These are phyloP conservation scores for Malus fusca DNA, from an alignment of 306 rosid species.

Conservation along the genomic window DNA sequence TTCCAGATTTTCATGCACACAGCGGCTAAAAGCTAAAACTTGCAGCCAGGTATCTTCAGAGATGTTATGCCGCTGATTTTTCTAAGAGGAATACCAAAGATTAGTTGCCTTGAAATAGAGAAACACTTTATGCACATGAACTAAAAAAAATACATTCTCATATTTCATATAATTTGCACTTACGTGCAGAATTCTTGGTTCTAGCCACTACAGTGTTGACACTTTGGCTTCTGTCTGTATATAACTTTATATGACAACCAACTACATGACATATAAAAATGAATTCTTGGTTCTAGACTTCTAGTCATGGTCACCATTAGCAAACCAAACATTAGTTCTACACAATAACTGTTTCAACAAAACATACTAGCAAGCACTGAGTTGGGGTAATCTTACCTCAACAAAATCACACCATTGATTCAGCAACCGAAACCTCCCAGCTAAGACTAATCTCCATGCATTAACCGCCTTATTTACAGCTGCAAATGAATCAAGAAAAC, in stretches of 20 bases:
- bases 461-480: conserved; percentile 72
- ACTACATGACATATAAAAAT: not conserved
- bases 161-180: not conserved
- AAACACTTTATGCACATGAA: not conserved
- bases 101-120: conserved; percentile 21
- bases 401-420: conserved; percentile 88
- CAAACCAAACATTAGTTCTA: not conserved
- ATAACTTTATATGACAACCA: not conserved
- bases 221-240: not conserved
- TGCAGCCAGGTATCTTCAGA: conserved; percentile 97
- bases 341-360: not conserved
- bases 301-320: not conserved
- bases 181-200: not conserved
- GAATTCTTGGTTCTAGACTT: not conserved
- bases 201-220: not conserved
- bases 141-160: not conserved
- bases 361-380: not conserved
- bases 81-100: conserved; percentile 40
- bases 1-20: conserved; percentile 78
- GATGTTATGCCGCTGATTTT: conserved; percentile 87
- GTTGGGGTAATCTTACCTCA: conserved; percentile 49
- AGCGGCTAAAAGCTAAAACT: conserved; percentile 88
- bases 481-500: conserved; percentile 28
- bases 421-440: conserved; percentile 76
- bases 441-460: conserved; percentile 84